Percentiles rank a stretch among this genome's conserved stretches.
phyloP scores from a whole-genome alignment of 805 yeast genomes.

The Candida verbasci region DNA sequence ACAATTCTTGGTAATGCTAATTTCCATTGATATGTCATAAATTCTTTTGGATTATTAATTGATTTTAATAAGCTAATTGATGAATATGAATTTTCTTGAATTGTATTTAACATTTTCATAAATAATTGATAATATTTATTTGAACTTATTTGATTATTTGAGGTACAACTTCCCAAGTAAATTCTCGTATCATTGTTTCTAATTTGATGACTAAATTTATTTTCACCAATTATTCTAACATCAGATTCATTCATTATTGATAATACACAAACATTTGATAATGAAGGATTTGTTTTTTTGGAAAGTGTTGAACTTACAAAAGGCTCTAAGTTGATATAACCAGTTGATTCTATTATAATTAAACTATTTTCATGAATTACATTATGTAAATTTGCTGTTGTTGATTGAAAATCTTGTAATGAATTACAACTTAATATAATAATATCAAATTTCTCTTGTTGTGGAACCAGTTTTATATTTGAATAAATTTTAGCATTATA shows the following conservation, averaged over 20 bases:
- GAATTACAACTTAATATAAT: constrained; percentile 31
- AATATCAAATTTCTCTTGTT: constrained; percentile 24
- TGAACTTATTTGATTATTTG: constrained; percentile 11
- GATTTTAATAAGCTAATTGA: constrained; percentile 47
- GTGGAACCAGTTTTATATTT: constrained; percentile 8
- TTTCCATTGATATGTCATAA: constrained; percentile 77
- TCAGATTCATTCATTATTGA: constrained; percentile 64
- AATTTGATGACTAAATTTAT: constrained; percentile 27
- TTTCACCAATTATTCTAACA: constrained; percentile 32
- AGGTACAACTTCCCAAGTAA: constrained; percentile 32
- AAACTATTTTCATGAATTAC: constrained; percentile 38
- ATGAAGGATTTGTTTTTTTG: constrained; percentile 20
- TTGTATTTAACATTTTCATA: constrained; percentile 29
- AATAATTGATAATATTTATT: constrained; percentile 17
- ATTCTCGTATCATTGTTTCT: constrained; percentile 41
- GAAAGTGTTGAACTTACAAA: constrained; percentile 48
- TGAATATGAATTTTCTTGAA: constrained; percentile 30
- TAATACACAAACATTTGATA: constrained; percentile 18
- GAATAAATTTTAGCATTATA: constrained; percentile 11
- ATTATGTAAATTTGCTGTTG: constrained; percentile 20
- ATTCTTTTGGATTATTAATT: constrained; percentile 50
- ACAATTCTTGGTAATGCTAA: constrained; percentile 75
- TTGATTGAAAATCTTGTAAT: constrained; percentile 35
- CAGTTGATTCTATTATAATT: constrained; percentile 63
- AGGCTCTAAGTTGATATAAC: constrained; percentile 69